A percentile compares a stretch with the other conserved stretches of the same genome.
These are phyloP conservation scores for Filobasidium wieringae DNA, from an alignment of 768 basidiomycete species.

Conservation along the genomic window DNA sequence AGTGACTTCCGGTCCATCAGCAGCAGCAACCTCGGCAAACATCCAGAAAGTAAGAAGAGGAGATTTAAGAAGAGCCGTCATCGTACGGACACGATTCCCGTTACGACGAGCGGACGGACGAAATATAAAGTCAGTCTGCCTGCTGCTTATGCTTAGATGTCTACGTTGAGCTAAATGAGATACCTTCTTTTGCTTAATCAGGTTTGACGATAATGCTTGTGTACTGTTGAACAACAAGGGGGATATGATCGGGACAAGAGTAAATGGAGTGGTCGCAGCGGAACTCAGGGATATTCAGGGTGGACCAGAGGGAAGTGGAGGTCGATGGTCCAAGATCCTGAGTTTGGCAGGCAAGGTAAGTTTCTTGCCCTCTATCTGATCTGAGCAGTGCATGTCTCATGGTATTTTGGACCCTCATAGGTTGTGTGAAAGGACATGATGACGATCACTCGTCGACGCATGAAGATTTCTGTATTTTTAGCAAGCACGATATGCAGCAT, in stretches of 20 bases:
- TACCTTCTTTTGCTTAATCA: constrained; percentile 3
- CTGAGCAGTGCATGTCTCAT: too few relatives aligned
- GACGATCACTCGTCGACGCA: too few relatives aligned
- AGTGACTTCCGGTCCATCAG: constrained; percentile 40
- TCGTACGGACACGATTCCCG: constrained; percentile 81
- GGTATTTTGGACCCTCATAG: too few relatives aligned
- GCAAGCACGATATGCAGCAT: too few relatives aligned
- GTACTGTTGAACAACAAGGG: constrained; percentile 89
- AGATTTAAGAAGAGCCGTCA: constrained; percentile 88
- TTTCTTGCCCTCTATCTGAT: too few relatives aligned
- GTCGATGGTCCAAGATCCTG: constrained; percentile 80
- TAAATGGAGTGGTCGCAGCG: constrained; percentile 83
- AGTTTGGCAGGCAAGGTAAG: constrained; percentile 79
- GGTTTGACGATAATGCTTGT: constrained; percentile 91
- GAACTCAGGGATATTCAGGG: constrained; percentile 68
- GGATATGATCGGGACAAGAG: constrained; percentile 78
- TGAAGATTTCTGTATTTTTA: too few relatives aligned
- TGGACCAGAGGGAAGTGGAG: constrained; percentile 27
- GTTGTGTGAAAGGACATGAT: too few relatives aligned
- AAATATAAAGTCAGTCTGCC: constrained; percentile 46
- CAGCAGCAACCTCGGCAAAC: constrained; percentile 48
- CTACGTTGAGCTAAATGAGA: background rate
- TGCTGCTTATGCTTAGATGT: background rate
- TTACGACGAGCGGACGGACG: constrained; percentile 80
- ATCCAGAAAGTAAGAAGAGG: constrained; percentile 84